phyloP scores from a whole-genome alignment of 495 filamentous ascomycete species.

The Penicillium psychrofluorescens region DNA sequence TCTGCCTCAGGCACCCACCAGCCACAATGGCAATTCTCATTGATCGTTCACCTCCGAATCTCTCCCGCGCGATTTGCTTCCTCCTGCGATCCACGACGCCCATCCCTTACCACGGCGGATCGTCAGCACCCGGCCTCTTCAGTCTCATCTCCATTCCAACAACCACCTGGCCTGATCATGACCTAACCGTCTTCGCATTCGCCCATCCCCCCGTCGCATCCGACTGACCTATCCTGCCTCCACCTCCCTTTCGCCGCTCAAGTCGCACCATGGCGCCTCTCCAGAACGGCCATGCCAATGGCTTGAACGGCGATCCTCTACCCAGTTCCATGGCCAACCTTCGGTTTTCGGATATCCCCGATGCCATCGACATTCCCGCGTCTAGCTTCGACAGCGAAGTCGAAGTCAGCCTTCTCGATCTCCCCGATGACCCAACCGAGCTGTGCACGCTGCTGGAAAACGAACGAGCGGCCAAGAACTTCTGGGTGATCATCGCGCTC shows the following conservation, averaged over 20 bases:
- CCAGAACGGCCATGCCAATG: conserved; percentile 50
- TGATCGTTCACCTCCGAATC: conserved; percentile 1
- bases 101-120: no score
- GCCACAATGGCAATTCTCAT: conserved; percentile 20
- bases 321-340: conserved; percentile 16
- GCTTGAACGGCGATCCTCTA: conserved; percentile 27
- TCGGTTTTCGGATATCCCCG: conserved; percentile 85
- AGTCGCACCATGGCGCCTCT: conserved; percentile 42
- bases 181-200: conserved; percentile 21
- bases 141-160: no score
- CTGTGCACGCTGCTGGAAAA: conserved; percentile 90
- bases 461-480: conserved; percentile 75
- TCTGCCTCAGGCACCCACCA: conserved; percentile 8
- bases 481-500: conserved; percentile 92
- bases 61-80: neutral
- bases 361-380: conserved; percentile 85
- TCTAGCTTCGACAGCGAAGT: conserved; percentile 76
- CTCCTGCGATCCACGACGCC: neutral
- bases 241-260: conserved; percentile 1
- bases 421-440: conserved; percentile 92
- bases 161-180: conserved; percentile 23
- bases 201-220: conserved; percentile 10
- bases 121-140: no score
- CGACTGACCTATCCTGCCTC: neutral
- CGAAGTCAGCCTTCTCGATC: conserved; percentile 83